Evolutionary conservation across 352 stramenopile genomes (phyloP).

Genomic region (Globisporangium apiculatum): DNA sequence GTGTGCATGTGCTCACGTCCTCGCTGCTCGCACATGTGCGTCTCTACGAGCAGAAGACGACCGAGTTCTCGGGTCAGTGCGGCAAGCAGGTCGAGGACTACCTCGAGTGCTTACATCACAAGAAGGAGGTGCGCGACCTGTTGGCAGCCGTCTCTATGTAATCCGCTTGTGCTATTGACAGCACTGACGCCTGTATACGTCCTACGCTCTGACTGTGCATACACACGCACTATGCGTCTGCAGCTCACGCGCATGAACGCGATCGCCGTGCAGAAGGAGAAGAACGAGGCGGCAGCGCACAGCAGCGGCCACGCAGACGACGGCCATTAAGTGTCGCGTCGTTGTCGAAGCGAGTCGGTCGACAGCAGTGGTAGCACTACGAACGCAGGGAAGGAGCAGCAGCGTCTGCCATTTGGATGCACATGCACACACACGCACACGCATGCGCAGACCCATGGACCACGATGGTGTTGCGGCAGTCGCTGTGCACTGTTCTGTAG

Average conservation of each 20-base stretch:
- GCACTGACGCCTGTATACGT: background rate
- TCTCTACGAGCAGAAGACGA: conserved; percentile 56
- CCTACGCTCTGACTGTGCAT: background rate
- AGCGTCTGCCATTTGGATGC: background rate
- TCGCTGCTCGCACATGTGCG: background rate
- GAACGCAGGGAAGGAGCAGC: background rate
- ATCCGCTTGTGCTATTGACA: background rate
- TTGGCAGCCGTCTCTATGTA: background rate
- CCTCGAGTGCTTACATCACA: conserved; percentile 93
- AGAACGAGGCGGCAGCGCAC: conserved; percentile 50
- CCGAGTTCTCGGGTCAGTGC: conserved; percentile 72
- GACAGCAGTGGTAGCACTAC: background rate
- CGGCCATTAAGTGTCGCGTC: conserved; percentile 32
- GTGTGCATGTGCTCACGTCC: background rate
- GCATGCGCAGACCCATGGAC: too few relatives aligned
- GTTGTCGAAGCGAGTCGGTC: conserved; percentile 2
- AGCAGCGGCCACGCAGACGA: conserved; percentile 23
- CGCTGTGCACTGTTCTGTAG: too few relatives aligned
- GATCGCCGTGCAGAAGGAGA: conserved; percentile 72
- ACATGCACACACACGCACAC: background rate
- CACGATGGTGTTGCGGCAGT: too few relatives aligned
- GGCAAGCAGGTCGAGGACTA: conserved; percentile 91
- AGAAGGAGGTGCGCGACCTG: conserved; percentile 78
- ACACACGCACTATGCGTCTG: background rate
- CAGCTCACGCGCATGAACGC: conserved; percentile 83